Base-by-base conservation (phyloP, 108 stramenopile species). In the Fragilariopsis cylindrus region DNA sequence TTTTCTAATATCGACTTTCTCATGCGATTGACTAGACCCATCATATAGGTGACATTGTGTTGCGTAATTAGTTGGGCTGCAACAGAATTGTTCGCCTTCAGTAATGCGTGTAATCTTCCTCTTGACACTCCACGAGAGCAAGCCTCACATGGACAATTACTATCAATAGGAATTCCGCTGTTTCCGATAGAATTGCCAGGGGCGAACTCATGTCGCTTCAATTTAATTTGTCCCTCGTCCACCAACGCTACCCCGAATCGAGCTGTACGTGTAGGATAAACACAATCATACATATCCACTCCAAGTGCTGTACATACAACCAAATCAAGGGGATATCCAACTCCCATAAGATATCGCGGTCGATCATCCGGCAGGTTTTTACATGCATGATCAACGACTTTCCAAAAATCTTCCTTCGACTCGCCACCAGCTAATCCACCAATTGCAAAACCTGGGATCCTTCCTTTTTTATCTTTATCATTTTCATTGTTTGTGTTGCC, bases 241-340 rank as follows among this genome's bases (percentile, higher is more conserved):
- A 93, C 87, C 19, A 99, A 71, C 4, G 97, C 97, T 0, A 96
- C 94, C 18, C 98, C 98, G 81, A 99, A 98, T 45, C 98, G 73
- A 16, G 97, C 98, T 18, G 98, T 99, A 48, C 98, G 83, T 9
- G 98, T 99, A 4, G 97, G 97, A 84, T 96, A 99, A 7, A 99
- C 98, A 77, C 97, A 99, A 86, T 99, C 98, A 74, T 92, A 99
- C 97, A 98, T 96, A 73, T 99, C 97, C 7, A 98, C 97, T 42
- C 98, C 98, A 70, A 99, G 79, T 7, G 95, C 97, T 3, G 94
- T 94, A 77, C 98, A 98, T 5, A 99, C 96, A 13, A 99, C 98
- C 72, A 99, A 83, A 77, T 99, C 98, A 8, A 99, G 75, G 53
- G 98, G 97, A 84, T 98, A 98, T 21, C 98, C 98, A 3, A 99